Conservation (phyloP, 1,284 basidiomycete genomes). For the Ustilago xerochloae region DNA sequence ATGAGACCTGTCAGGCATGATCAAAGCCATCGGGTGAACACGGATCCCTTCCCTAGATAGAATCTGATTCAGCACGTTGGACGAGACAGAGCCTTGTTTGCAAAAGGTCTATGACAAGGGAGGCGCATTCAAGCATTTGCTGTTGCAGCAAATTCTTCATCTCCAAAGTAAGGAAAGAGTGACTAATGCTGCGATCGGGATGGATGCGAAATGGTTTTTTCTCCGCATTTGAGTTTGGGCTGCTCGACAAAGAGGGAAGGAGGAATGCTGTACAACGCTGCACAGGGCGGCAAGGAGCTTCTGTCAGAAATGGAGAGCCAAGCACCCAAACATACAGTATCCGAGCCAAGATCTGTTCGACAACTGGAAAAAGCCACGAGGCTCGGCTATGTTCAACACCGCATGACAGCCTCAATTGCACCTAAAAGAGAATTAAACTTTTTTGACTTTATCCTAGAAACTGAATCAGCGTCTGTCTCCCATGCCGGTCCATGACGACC, state of each 20-base stretch:
- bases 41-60: background rate
- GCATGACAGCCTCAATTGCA: background rate
- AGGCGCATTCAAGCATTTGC: background rate
- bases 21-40: background rate
- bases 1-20: too few species aligned
- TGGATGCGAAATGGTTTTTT: too few species aligned
- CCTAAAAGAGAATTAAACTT: too few species aligned
- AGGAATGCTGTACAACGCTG: too few species aligned
- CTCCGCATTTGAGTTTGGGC: too few species aligned
- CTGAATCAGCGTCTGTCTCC: too few species aligned
- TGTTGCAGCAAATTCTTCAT: too few species aligned
- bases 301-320: background rate
- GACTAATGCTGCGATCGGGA: too few species aligned
- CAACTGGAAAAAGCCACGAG: background rate
- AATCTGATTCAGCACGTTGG: background rate
- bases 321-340: background rate
- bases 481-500: too few species aligned
- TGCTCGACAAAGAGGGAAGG: too few species aligned
- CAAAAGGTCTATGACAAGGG: background rate
- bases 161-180: too few species aligned
- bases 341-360: background rate
- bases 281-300: background rate
- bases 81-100: background rate
- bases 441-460: too few species aligned
- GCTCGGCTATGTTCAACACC: background rate